Conservation (phyloP, 2,329 filamentous ascomycete genomes). For the Plectosphaerella cucumerina region DNA sequence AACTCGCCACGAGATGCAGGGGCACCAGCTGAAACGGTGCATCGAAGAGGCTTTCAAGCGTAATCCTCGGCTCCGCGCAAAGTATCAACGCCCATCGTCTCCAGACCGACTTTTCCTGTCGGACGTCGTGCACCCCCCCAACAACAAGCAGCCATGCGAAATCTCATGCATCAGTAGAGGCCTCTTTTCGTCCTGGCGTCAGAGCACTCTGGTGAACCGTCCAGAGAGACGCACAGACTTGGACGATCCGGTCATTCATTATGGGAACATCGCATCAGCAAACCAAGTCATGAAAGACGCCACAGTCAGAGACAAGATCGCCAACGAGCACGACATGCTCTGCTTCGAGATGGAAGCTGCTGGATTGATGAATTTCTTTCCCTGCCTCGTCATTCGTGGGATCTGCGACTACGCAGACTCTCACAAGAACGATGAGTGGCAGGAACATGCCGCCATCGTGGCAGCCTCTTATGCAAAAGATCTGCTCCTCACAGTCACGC, state of each 20-base stretch:
- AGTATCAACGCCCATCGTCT: neutral
- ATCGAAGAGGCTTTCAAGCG: too few relatives aligned
- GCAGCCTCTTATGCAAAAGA: slow-evolving; percentile 17
- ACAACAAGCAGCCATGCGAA: too few relatives aligned
- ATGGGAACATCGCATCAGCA: slow-evolving; percentile 18
- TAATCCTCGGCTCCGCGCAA: too few relatives aligned
- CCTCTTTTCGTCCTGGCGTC: too few relatives aligned
- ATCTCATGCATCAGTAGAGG: too few relatives aligned
- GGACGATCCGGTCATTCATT: slow-evolving; percentile 12
- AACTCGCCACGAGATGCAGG: slow-evolving; percentile 1
- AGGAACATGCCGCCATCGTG: slow-evolving; percentile 15
- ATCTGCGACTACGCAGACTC: slow-evolving; percentile 26
- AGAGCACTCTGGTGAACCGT: too few relatives aligned
- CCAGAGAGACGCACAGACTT: neutral
- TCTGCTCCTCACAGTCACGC: too few relatives aligned
- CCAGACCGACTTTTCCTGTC: too few relatives aligned
- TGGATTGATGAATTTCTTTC: slow-evolving; percentile 13
- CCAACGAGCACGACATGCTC: neutral
- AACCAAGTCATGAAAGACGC: slow-evolving; percentile 15
- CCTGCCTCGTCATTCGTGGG: slow-evolving; percentile 20
- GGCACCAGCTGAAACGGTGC: too few relatives aligned
- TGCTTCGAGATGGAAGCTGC: too few relatives aligned
- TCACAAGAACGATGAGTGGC: slow-evolving; percentile 20
- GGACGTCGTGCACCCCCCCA: too few relatives aligned
- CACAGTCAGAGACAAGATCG: slow-evolving; percentile 5